Evolutionary conservation across 2,329 filamentous ascomycete species (phyloP).

Genomic region (Mollisia scopiformis): DNA sequence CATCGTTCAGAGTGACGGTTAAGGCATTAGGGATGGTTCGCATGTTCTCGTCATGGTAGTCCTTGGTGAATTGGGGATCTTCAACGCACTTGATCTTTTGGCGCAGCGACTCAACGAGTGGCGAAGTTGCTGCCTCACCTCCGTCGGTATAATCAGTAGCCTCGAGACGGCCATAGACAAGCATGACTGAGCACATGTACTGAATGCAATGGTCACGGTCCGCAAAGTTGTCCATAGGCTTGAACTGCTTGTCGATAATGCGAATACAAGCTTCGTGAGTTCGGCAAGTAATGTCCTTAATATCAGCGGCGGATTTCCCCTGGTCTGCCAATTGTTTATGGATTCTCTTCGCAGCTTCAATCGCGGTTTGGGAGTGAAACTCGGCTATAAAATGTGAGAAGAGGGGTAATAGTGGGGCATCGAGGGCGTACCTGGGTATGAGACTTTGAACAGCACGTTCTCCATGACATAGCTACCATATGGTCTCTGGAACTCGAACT

Average conservation of each 20-base stretch:
- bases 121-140: slow-evolving; percentile 86
- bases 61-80: slow-evolving; percentile 89
- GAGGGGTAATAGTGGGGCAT: neutral
- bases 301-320: slow-evolving; percentile 92
- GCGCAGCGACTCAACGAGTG: slow-evolving; percentile 87
- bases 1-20: slow-evolving; percentile 92
- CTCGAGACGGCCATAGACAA: slow-evolving; percentile 90
- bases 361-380: slow-evolving; percentile 98
- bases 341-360: slow-evolving; percentile 91
- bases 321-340: slow-evolving; percentile 78
- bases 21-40: slow-evolving; percentile 97
- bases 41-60: slow-evolving; percentile 93
- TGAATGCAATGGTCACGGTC: slow-evolving; percentile 99
- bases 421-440: slow-evolving; percentile 78
- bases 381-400: slow-evolving; percentile 61
- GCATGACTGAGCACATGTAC: slow-evolving; percentile 98
- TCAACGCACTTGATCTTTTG: slow-evolving; percentile 96
- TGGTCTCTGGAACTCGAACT: slow-evolving; percentile 92
- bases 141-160: slow-evolving; percentile 94
- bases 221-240: slow-evolving; percentile 99
- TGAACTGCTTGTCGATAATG: slow-evolving; percentile 99
- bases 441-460: slow-evolving; percentile 99
- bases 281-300: slow-evolving; percentile 90
- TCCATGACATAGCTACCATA: slow-evolving; percentile 99
- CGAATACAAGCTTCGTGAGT: slow-evolving; percentile 98